Evolutionary conservation across 768 basidiomycete genomes (phyloP).

Genomic region (Lactifluus pinguis): DNA sequence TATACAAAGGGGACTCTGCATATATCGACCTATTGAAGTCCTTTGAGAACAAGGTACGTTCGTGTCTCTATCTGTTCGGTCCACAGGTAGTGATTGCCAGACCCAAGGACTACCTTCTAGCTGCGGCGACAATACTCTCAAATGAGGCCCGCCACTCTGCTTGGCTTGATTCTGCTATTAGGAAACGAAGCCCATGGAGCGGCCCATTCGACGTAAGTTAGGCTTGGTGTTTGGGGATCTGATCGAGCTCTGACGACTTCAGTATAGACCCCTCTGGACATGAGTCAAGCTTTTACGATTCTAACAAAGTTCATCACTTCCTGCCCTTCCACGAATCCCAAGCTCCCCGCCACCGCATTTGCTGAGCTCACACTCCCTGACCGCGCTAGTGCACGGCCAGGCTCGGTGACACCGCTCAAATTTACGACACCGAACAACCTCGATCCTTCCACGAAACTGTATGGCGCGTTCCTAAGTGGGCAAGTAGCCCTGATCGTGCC

Average conservation of each 20-base stretch:
- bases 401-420: conserved; percentile 4
- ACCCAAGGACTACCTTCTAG: conserved; percentile 35
- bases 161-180: conserved; percentile 48
- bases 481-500: conserved; percentile 16
- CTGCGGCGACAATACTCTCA: conserved; percentile 47
- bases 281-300: conserved; percentile 34
- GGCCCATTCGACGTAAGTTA: conserved; percentile 46
- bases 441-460: conserved; percentile 4
- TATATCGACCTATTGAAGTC: conserved; percentile 47
- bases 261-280: conserved; percentile 32
- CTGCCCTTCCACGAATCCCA: conserved; percentile 47
- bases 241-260: conserved; percentile 27
- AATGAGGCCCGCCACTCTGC: conserved; percentile 57
- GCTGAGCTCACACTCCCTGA: conserved; percentile 34
- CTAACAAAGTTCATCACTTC: conserved; percentile 38
- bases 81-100: background rate
- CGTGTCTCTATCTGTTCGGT: conserved; percentile 22
- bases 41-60: conserved; percentile 35
- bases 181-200: conserved; percentile 45
- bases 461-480: conserved; percentile 17
- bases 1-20: conserved; percentile 31
- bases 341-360: conserved; percentile 42
- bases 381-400: conserved; percentile 10
- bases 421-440: background rate
- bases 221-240: conserved; percentile 18